These are phyloP conservation scores for Xylariaceae sp. DNA, from an alignment of 2,329 filamentous ascomycete species.

Conservation along the genomic window DNA sequence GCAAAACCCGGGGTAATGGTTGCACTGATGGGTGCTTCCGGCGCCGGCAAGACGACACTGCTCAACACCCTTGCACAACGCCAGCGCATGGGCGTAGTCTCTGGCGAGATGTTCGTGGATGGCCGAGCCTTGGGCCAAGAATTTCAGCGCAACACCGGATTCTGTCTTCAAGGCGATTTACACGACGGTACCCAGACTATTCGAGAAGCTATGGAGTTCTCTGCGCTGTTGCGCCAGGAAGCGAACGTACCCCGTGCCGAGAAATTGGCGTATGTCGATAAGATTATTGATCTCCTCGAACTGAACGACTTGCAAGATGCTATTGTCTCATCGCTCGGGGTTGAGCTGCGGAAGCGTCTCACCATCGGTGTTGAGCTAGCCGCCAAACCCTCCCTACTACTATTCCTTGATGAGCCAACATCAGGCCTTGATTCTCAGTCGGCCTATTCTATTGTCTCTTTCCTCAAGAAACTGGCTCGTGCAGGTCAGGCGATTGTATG, in stretches of 20 bases:
- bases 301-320: slow-evolving; percentile 64
- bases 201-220: slow-evolving; percentile 77
- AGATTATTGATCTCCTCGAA: slow-evolving; percentile 85
- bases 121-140: slow-evolving; percentile 55
- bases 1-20: slow-evolving; percentile 77
- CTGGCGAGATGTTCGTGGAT: slow-evolving; percentile 70
- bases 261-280: slow-evolving; percentile 85
- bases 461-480: slow-evolving; percentile 62
- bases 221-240: slow-evolving; percentile 79
- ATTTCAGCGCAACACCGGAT: slow-evolving; percentile 67
- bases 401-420: slow-evolving; percentile 71
- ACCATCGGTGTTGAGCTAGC: slow-evolving; percentile 72
- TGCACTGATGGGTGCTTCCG: slow-evolving; percentile 75
- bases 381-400: slow-evolving; percentile 61
- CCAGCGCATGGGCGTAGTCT: slow-evolving; percentile 59
- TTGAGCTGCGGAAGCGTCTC: slow-evolving; percentile 67
- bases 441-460: slow-evolving; percentile 63
- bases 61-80: slow-evolving; percentile 73
- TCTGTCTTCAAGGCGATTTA: slow-evolving; percentile 68
- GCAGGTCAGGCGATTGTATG: slow-evolving; percentile 69
- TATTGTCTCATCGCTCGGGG: slow-evolving; percentile 58
- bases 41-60: slow-evolving; percentile 79
- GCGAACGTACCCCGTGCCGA: slow-evolving; percentile 65
- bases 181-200: slow-evolving; percentile 73
- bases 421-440: slow-evolving; percentile 66